These are phyloP conservation scores for Yamadazyma triangularis DNA, from an alignment of 1,139 yeast genomes.

Conservation along the genomic window DNA sequence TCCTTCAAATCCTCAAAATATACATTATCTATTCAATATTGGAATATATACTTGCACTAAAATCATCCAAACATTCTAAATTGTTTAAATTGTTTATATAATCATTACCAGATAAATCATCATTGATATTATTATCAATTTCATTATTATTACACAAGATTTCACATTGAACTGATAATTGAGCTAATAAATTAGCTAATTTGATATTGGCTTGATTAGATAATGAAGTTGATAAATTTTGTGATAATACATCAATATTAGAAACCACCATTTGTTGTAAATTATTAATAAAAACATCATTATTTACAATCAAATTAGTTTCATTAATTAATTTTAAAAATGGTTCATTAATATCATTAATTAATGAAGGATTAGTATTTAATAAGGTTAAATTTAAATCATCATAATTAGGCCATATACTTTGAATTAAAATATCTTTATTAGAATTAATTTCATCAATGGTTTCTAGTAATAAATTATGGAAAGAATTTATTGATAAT, in stretches of 20 bases:
- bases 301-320: slow-evolving; percentile 32
- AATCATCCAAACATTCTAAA: slow-evolving; percentile 70
- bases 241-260: slow-evolving; percentile 26
- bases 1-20: too few relatives aligned
- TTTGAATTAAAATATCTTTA: slow-evolving; percentile 21
- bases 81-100: slow-evolving; percentile 45
- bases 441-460: slow-evolving; percentile 16
- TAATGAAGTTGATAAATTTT: slow-evolving; percentile 22
- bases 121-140: slow-evolving; percentile 23
- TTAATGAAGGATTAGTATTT: slow-evolving; percentile 42
- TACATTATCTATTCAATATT: slow-evolving; percentile 51
- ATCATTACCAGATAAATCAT: slow-evolving; percentile 37
- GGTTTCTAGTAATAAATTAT: slow-evolving; percentile 15
- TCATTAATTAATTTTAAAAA: slow-evolving; percentile 44
- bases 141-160: slow-evolving; percentile 42
- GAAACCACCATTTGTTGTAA: slow-evolving; percentile 24
- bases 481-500: slow-evolving; percentile 58
- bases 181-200: slow-evolving; percentile 67
- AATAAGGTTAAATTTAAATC: slow-evolving; percentile 41
- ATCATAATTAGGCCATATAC: slow-evolving; percentile 40
- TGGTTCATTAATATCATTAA: slow-evolving; percentile 35
- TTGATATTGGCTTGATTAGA: slow-evolving; percentile 36
- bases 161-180: slow-evolving; percentile 62
- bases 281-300: slow-evolving; percentile 28
- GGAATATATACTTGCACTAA: slow-evolving; percentile 87